phyloP scores from a whole-genome alignment of 768 basidiomycete genomes.

The Leccinum truebloodii region DNA sequence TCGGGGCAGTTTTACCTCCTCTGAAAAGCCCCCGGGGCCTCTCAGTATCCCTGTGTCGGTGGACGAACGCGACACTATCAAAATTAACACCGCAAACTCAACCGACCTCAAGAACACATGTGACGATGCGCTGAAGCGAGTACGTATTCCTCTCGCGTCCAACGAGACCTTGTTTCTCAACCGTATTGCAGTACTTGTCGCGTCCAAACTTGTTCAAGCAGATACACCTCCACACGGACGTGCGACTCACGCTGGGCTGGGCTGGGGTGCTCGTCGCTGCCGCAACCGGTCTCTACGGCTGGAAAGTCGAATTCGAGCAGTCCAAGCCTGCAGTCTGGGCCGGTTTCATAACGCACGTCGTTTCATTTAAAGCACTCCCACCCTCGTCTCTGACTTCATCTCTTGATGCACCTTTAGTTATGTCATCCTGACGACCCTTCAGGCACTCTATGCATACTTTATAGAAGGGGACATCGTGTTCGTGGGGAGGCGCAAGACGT shows the following conservation, averaged over 20 bases:
- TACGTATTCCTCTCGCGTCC: constrained; percentile 37
- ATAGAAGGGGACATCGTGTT: constrained; percentile 84
- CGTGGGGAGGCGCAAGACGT: constrained; percentile 85
- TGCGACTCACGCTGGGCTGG: constrained; percentile 87
- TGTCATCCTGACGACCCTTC: constrained; percentile 64
- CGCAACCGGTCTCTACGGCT: constrained; percentile 83
- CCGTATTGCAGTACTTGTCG: constrained; percentile 66
- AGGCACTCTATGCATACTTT: constrained; percentile 84
- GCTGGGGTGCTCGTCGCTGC: constrained; percentile 78
- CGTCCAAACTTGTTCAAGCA: constrained; percentile 83
- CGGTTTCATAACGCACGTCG: constrained; percentile 74
- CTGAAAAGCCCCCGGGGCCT: constrained; percentile 51
- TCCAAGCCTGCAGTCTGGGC: constrained; percentile 79
- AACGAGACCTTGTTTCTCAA: not conserved
- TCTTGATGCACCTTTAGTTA: constrained; percentile 51
- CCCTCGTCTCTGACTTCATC: constrained; percentile 7
- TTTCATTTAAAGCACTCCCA: constrained; percentile 8
- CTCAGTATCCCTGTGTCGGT: constrained; percentile 47
- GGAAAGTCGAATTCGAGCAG: constrained; percentile 85
- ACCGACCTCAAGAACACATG: constrained; percentile 69
- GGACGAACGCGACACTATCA: constrained; percentile 53
- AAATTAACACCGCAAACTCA: constrained; percentile 58
- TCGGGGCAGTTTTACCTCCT: constrained; percentile 29
- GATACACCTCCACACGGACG: constrained; percentile 85
- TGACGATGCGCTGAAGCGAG: constrained; percentile 90